Evolutionary conservation across 2,329 filamentous ascomycete genomes (phyloP).

Genomic region (Domatiomyces globalis): DNA sequence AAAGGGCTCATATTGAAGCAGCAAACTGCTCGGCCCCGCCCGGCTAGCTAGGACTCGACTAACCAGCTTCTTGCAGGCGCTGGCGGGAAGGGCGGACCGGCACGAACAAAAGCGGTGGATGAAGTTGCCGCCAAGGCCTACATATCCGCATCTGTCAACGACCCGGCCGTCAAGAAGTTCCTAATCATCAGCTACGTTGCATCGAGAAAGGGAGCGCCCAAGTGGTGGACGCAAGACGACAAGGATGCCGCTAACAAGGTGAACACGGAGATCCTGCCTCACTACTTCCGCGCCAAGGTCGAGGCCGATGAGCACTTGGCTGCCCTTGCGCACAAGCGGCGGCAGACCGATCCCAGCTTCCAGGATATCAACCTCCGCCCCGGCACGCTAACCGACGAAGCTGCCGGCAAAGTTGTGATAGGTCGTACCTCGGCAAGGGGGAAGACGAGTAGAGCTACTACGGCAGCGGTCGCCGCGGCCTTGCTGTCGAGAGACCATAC

Average conservation of each 20-base stretch:
- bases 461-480: constrained; percentile 37
- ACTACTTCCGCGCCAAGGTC: constrained; percentile 41
- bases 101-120: constrained; percentile 39
- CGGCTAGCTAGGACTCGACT: neutral
- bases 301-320: constrained; percentile 43
- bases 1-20: neutral
- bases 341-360: constrained; percentile 23
- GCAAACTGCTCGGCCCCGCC: no score
- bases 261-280: constrained; percentile 36
- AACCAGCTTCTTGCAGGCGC: constrained; percentile 30
- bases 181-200: constrained; percentile 41
- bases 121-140: constrained; percentile 42
- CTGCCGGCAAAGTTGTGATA: constrained; percentile 34
- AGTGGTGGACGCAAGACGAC: constrained; percentile 38
- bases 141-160: constrained; percentile 34
- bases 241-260: constrained; percentile 32
- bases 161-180: constrained; percentile 37
- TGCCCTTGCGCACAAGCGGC: constrained; percentile 27
- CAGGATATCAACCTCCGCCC: constrained; percentile 40
- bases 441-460: constrained; percentile 35
- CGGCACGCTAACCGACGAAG: constrained; percentile 34
- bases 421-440: constrained; percentile 31
- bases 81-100: constrained; percentile 39
- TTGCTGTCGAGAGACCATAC: constrained; percentile 36
- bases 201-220: constrained; percentile 33